A percentile compares a stretch with the other conserved stretches of the same genome.
Evolutionary conservation across 208 protist species (phyloP).

Genomic region (Zelonia costaricensis): DNA sequence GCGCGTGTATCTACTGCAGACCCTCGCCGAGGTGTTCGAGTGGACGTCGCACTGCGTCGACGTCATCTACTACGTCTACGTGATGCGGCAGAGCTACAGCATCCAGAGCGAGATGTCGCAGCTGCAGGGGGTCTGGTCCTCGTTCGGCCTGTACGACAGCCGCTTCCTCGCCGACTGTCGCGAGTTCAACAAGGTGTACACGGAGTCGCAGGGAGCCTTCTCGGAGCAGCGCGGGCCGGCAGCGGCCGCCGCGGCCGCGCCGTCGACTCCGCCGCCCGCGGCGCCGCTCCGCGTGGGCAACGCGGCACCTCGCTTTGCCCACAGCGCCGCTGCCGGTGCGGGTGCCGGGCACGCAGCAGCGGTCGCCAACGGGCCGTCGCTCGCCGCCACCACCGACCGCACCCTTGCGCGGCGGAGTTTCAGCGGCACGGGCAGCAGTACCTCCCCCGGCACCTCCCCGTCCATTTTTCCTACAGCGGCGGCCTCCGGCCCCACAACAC

Average conservation of each 20-base stretch:
- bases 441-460: not conserved
- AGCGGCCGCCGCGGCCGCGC: not conserved
- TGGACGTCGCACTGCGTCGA: constrained; percentile 63
- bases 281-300: not conserved
- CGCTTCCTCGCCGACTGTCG: constrained; percentile 26
- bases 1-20: constrained; percentile 51
- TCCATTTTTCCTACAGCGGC: not conserved
- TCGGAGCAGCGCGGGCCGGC: constrained; percentile 24
- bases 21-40: constrained; percentile 58
- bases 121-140: constrained; percentile 52
- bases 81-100: constrained; percentile 45
- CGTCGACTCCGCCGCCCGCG: not conserved
- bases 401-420: not conserved
- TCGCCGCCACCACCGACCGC: too few species aligned
- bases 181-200: constrained; percentile 28
- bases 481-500: not conserved
- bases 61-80: constrained; percentile 49
- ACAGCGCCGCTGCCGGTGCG: too few species aligned
- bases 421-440: not conserved
- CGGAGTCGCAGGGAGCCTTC: constrained; percentile 28
- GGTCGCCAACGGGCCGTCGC: not conserved
- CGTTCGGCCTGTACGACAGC: constrained; percentile 39
- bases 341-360: not conserved
- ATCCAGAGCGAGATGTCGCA: constrained; percentile 43
- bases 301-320: not conserved